Evolutionary conservation across 2,329 filamentous ascomycete species (phyloP), one percentile per base, ranked within the genome.

Genomic region (Decorospora gaudefroyi): DNA sequence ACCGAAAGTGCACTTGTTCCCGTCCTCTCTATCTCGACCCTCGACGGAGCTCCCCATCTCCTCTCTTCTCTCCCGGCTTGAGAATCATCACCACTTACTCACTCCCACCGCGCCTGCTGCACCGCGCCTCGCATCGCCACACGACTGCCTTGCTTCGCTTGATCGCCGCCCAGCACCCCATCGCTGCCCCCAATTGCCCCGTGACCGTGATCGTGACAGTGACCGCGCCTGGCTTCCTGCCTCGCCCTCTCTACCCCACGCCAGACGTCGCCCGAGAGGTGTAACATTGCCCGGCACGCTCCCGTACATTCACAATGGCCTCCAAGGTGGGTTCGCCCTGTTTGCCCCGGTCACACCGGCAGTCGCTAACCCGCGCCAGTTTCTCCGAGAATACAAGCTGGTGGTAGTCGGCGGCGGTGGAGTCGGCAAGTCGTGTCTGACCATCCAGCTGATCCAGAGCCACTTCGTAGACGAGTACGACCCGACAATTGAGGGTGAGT

Each of bases 391-490:
- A 62, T 78, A 78, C 69, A 78, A 78, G 70, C 72, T 78, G 46
- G 93, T 99, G 51, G 93, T 97, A 52, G 91, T 99, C 59, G 93
- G 93, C 64, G 93, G 95, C 67, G 93, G 93, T 81, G 93, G 93
- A 74, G 93, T 99, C 58, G 93, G 93, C 78, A 99, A 99, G 81
- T 97, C 92, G 52, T 97, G 93, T 77, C 83, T 99, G 79, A 97
- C 93, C 47, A 97, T 99, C 69, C 93, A 97, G 55, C 73, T 78
- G 55, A 78, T 78, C 64, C 76, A 78, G 77, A 92, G 87, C 74
- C 93, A 99, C 74, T 99, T 99, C 78, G 92, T 97, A 71, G 93
- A 97, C 74, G 93, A 97, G 75, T 99, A 99, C 75, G 93, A 99
- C 75, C 93, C 93, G 45, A 99, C 93, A 66, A 97, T 99, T 69